These are phyloP conservation scores for Chaetothyriales sp. DNA, from an alignment of 2,329 filamentous ascomycete genomes.

Conservation along the genomic window DNA sequence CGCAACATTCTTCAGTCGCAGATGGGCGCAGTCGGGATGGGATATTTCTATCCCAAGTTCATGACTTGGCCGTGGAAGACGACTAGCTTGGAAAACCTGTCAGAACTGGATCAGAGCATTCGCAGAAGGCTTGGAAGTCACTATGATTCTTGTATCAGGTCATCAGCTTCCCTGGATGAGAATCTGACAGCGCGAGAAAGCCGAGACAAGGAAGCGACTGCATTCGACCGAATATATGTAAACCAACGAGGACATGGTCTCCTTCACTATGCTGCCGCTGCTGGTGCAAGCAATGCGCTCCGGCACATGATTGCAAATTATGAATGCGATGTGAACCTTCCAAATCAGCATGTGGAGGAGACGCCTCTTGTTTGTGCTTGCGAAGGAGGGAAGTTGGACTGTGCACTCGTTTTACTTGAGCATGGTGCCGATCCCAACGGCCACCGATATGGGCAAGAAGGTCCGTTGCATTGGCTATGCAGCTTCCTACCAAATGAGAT, in stretches of 20 bases:
- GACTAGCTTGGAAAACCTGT: background rate
- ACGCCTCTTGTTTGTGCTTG: slow-evolving; percentile 3
- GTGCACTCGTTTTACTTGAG: slow-evolving; percentile 1
- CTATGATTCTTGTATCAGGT: background rate
- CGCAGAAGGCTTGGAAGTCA: background rate
- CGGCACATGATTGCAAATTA: slow-evolving; percentile 1
- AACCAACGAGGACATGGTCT: slow-evolving; percentile 2
- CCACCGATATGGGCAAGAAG: background rate
- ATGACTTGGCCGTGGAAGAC: slow-evolving; percentile 1
- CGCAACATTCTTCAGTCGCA: slow-evolving; percentile 1
- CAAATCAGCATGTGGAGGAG: slow-evolving; percentile 1
- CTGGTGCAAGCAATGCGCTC: background rate
- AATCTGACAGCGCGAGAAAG: background rate
- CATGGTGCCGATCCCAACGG: slow-evolving; percentile 2
- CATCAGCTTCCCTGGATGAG: background rate
- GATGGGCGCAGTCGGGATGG: slow-evolving; percentile 2
- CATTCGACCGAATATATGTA: slow-evolving; percentile 1
- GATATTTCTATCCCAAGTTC: background rate
- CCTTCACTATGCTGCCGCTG: slow-evolving; percentile 1
- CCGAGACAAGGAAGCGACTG: slow-evolving; percentile 1
- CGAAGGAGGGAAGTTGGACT: background rate
- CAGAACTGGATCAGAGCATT: background rate
- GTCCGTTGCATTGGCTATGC: slow-evolving; percentile 3
- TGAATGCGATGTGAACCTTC: slow-evolving; percentile 1
- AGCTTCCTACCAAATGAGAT: slow-evolving; percentile 1